These are phyloP conservation scores for Sporisorium exsertum DNA, from an alignment of 1,284 basidiomycete genomes.

Conservation along the genomic window DNA sequence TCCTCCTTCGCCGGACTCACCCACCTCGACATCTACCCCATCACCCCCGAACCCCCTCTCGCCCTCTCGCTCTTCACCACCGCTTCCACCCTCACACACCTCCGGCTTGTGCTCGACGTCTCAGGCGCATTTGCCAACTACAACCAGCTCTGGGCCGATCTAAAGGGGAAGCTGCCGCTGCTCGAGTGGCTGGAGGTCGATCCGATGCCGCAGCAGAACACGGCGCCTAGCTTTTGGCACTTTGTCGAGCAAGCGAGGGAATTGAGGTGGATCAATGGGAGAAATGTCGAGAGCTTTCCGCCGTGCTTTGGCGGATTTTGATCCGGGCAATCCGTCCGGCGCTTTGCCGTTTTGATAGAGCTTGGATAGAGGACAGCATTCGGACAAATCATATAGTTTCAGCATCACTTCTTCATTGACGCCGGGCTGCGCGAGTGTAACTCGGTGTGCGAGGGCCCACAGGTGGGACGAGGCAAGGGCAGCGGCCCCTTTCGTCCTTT, in stretches of 20 bases:
- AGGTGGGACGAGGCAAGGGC: no score
- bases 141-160: slow-evolving; percentile 25
- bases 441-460: no score
- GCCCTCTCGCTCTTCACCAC: slow-evolving; percentile 6
- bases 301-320: slow-evolving; percentile 34
- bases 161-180: slow-evolving; percentile 13
- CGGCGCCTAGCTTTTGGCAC: slow-evolving; percentile 38
- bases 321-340: slow-evolving; percentile 16
- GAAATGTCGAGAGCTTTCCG: slow-evolving; percentile 11
- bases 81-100: slow-evolving; percentile 19
- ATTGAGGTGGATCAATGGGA: slow-evolving; percentile 22
- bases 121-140: slow-evolving; percentile 39
- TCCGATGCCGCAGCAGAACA: slow-evolving; percentile 47
- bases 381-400: no score
- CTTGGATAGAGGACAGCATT: no score
- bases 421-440: no score
- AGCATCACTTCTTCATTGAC: no score
- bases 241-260: slow-evolving; percentile 22
- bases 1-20: slow-evolving; percentile 20
- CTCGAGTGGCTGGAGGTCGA: slow-evolving; percentile 24
- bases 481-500: no score
- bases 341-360: slow-evolving; percentile 21
- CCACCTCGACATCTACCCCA: slow-evolving; percentile 39
- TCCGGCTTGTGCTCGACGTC: slow-evolving; percentile 34
- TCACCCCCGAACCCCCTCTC: slow-evolving; percentile 41